Evolutionary conservation across 768 basidiomycete species (phyloP).

Genomic region (Plicaturopsis crispa): DNA sequence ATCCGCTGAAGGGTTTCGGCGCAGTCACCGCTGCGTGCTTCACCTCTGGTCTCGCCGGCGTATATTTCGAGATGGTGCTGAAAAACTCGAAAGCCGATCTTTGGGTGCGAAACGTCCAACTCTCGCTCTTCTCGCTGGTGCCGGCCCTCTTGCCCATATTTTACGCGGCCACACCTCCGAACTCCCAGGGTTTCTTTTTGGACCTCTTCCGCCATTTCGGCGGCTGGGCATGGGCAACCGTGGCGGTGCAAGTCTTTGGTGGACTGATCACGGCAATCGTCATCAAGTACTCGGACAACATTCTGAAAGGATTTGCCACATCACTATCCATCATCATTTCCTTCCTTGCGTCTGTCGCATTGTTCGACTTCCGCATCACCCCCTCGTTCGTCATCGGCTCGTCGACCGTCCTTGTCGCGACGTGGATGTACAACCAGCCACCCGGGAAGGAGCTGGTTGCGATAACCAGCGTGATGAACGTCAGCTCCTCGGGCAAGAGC

Average conservation of each 20-base stretch:
- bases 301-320: conserved; percentile 96
- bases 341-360: conserved; percentile 85
- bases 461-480: conserved; percentile 20
- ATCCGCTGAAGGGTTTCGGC: conserved; percentile 71
- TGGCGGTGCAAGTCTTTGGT: conserved; percentile 83
- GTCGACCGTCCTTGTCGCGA: conserved; percentile 77
- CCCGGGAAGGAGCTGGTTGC: conserved; percentile 25
- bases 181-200: conserved; percentile 41
- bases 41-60: conserved; percentile 85
- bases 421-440: conserved; percentile 93
- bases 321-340: conserved; percentile 90
- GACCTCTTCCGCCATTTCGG: conserved; percentile 84
- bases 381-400: conserved; percentile 82
- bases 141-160: conserved; percentile 84
- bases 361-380: conserved; percentile 90
- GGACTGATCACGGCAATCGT: conserved; percentile 92
- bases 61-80: conserved; percentile 92
- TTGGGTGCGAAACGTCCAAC: conserved; percentile 87
- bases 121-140: conserved; percentile 83
- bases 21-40: conserved; percentile 84
- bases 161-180: conserved; percentile 33
- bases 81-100: conserved; percentile 79
- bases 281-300: conserved; percentile 96
- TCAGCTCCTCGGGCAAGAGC: conserved; percentile 20
- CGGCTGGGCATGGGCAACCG: conserved; percentile 93